Evolutionary conservation across 805 yeast species (phyloP).

Genomic region (Vanderwaltozyma tropicalis): DNA sequence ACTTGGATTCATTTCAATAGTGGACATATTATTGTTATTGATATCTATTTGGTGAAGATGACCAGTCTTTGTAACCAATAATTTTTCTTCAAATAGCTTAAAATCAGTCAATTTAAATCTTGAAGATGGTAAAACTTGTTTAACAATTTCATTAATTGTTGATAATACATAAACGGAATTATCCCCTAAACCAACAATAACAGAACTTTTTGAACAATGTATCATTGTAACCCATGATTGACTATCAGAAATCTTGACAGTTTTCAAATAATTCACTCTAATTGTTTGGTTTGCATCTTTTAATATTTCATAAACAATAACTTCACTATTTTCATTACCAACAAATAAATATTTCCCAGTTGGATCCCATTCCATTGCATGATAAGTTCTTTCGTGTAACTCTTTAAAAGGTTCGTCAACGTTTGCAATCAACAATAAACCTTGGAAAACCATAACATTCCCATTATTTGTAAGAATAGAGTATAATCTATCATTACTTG

Average conservation of each 20-base stretch:
- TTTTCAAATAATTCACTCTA: neutral
- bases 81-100: slow-evolving; percentile 5
- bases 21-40: neutral
- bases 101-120: slow-evolving; percentile 17
- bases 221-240: slow-evolving; percentile 17
- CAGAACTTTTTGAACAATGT: slow-evolving; percentile 6
- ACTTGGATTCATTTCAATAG: slow-evolving; percentile 4
- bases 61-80: slow-evolving; percentile 10
- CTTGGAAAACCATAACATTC: slow-evolving; percentile 17
- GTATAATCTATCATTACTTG: slow-evolving; percentile 7
- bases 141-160: neutral
- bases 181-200: slow-evolving; percentile 14
- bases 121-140: slow-evolving; percentile 6
- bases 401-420: slow-evolving; percentile 13
- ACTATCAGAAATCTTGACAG: neutral
- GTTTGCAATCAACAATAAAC: slow-evolving; percentile 7
- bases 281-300: neutral
- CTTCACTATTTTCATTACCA: slow-evolving; percentile 21
- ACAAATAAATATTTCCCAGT: slow-evolving; percentile 13
- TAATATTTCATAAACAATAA: slow-evolving; percentile 8
- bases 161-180: slow-evolving; percentile 14
- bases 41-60: slow-evolving; percentile 9
- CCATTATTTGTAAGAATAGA: slow-evolving; percentile 24
- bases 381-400: slow-evolving; percentile 15
- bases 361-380: slow-evolving; percentile 21